Conservation (phyloP, 75 land plant genomes). For the Sequoiadendron giganteum region DNA sequence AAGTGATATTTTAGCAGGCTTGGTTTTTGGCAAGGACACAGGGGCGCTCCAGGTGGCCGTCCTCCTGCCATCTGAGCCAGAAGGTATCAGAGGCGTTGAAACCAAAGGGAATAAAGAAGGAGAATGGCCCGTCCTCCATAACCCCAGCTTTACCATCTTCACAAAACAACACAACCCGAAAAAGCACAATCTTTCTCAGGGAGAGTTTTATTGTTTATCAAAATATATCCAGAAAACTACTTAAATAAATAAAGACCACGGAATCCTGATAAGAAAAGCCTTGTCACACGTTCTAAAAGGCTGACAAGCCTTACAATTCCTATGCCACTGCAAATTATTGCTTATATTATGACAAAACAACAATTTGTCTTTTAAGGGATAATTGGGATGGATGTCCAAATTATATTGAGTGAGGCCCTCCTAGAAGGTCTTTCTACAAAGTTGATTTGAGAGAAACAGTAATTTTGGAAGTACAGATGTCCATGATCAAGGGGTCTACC, state of each 20-base stretch:
- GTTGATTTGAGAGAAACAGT: no score
- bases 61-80: constrained; percentile 1
- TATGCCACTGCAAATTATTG: not conserved
- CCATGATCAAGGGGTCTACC: no score
- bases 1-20: constrained; percentile 6
- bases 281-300: not conserved
- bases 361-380: not conserved
- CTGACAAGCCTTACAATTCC: not conserved
- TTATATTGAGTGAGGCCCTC: no score
- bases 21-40: not conserved
- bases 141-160: constrained; percentile 8
- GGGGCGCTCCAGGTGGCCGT: not conserved
- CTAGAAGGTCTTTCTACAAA: no score
- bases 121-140: constrained; percentile 5
- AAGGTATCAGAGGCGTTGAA: constrained; percentile 5
- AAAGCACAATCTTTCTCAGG: not conserved
- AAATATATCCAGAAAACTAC: not conserved
- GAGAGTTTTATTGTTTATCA: not conserved
- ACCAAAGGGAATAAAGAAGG: constrained; percentile 14
- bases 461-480: no score
- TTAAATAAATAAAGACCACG: not conserved
- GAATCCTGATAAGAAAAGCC: not conserved
- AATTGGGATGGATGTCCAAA: not conserved
- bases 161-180: not conserved
- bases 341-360: not conserved